Evolutionary conservation across 2,329 filamentous ascomycete species (phyloP), one percentile per base, ranked within the genome.

Genomic region (Cladophialophora chaetospira): DNA sequence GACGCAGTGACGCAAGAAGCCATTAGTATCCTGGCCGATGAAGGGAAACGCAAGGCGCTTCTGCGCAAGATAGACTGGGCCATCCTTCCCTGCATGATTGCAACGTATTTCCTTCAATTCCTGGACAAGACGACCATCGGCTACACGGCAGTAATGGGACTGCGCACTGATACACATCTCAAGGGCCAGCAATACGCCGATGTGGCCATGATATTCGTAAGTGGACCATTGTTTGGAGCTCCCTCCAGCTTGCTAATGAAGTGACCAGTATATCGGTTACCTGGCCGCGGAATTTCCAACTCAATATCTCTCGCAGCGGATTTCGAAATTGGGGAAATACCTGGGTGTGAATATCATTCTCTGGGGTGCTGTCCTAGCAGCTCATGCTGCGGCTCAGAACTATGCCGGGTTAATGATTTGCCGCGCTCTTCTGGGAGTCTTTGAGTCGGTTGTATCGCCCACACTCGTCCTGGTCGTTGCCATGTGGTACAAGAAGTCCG

Each of bases 141-240:
- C 78, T 88, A 88, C 66, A 82, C 83, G 11, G 82, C 81, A 54
- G 79, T 84, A 0, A 83, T 83, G 57, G 82, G 83, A 45, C 70
- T 84, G 0, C 78, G 82, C 58, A 68, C 70, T 10, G 74, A 75
- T 19, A 81, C 80, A 0, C 69, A 74, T 15, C 81, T 82, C 62
- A 74, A 68, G 1, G 66, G 71, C 11, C 70, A 71, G 1, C 69
- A 82, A 49, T 84, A 83, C 58, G 75, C 74, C 44, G 82, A 80
- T 79, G 73, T 82, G n/a, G 77, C 79, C 1, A 79, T 74, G 19
- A 77, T 83, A 3, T 83, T 83, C 65, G 47, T 51, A 31, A 51
- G 47, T 51, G 13, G 3, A 42, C 9, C 33, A 26, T 13, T 15
- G 13, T 44, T 44, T 6, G 42, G 10, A 9, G 3, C 13, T 44